These are phyloP conservation scores for Syzygium aromaticum DNA, from an alignment of 345 rosid species.

Conservation along the genomic window DNA sequence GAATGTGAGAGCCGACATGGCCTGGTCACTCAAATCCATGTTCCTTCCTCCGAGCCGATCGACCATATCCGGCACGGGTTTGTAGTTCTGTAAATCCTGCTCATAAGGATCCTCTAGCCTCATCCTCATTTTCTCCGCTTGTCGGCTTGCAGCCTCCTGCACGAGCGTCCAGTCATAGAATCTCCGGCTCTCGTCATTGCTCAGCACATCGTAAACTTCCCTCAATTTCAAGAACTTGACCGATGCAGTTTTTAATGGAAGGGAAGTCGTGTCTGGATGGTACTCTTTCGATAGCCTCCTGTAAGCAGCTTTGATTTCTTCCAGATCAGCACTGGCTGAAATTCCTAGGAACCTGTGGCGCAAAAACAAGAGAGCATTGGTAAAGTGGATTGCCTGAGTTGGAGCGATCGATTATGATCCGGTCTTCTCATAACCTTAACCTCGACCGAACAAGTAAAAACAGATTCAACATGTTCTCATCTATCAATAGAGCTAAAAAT, in stretches of 20 bases:
- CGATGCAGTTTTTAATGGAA: constrained; percentile 73
- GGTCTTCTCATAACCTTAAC: background rate
- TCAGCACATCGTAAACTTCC: constrained; percentile 52
- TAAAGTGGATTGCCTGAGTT: background rate
- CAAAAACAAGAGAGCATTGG: background rate
- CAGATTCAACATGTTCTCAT: background rate
- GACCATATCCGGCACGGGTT: constrained; percentile 66
- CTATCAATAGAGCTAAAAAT: background rate
- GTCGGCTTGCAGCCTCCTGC: constrained; percentile 75
- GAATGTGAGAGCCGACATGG: constrained; percentile 70
- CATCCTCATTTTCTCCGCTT: constrained; percentile 72
- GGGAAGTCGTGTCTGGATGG: constrained; percentile 92
- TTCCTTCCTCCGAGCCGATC: constrained; percentile 85
- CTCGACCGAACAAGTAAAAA: background rate
- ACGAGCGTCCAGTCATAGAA: constrained; percentile 94
- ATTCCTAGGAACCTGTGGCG: constrained; percentile 67
- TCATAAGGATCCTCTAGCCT: constrained; percentile 62
- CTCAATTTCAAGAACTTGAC: constrained; percentile 78
- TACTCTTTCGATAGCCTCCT: constrained; percentile 80
- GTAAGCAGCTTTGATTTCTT: constrained; percentile 86
- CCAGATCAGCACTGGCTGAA: constrained; percentile 59
- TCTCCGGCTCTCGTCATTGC: constrained; percentile 53
- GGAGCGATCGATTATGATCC: background rate
- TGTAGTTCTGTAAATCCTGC: constrained; percentile 34
- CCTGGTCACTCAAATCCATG: constrained; percentile 73